These are phyloP conservation scores for Leccinum pallidistipes DNA, from an alignment of 1,284 basidiomycete genomes.

Conservation along the genomic window DNA sequence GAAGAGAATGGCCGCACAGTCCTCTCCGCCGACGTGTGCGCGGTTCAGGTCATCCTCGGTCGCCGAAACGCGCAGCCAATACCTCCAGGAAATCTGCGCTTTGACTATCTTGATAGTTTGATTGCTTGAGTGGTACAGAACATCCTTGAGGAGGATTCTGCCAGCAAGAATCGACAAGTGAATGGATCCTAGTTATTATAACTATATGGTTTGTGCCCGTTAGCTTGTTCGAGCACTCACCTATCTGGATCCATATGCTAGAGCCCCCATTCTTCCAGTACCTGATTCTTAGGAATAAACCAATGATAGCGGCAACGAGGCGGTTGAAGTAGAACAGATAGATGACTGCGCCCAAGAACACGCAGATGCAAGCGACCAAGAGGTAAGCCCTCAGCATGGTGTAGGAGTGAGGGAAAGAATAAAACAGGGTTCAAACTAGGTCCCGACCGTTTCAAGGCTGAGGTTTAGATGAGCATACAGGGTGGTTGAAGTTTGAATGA, in stretches of 20 bases:
- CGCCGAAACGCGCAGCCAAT: conserved; percentile 81
- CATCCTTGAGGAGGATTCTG: conserved; percentile 81
- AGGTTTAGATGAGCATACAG: conserved; percentile 9
- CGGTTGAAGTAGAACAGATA: conserved; percentile 94
- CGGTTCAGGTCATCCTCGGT: conserved; percentile 64
- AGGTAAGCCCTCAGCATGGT: conserved; percentile 59
- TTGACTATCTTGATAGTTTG: conserved; percentile 83
- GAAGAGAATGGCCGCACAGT: conserved; percentile 38
- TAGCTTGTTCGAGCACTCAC: conserved; percentile 39
- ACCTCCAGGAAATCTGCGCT: conserved; percentile 86
- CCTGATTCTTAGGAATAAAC: conserved; percentile 56
- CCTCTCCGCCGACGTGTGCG: conserved; percentile 51
- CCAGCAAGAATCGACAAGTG: conserved; percentile 90
- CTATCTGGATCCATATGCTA: conserved; percentile 77
- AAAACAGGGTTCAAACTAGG: not conserved
- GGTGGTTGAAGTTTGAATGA: no score
- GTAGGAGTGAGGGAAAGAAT: conserved; percentile 12
- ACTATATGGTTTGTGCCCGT: conserved; percentile 2
- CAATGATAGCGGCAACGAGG: conserved; percentile 67
- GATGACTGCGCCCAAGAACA: conserved; percentile 67
- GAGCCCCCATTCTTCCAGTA: conserved; percentile 72
- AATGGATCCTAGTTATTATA: conserved; percentile 58
- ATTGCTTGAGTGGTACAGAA: conserved; percentile 88
- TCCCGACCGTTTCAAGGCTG: not conserved
- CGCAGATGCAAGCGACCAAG: conserved; percentile 70